Evolutionary conservation across 2,329 filamentous ascomycete species (phyloP), one percentile per base, ranked within the genome.

Genomic region (Curvularia verruculosa): DNA sequence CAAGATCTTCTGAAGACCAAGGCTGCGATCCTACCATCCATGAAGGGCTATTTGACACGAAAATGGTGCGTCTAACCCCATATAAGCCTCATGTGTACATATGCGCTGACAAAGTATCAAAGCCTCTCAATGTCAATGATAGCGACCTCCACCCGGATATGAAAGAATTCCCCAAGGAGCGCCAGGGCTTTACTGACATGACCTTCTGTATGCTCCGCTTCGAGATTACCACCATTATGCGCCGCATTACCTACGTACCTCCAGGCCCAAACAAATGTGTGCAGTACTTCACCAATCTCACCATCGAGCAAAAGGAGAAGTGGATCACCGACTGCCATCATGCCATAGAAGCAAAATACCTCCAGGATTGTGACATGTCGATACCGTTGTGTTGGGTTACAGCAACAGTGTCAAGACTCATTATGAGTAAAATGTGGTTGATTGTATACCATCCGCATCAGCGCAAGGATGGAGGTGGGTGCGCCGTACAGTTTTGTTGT

Each of bases 341-440:
- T 15, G 71, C 73, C 8, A 73, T 85, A 2, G 80, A 85, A 53
- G 77, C 81, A 13, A 77, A 78, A 46, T 84, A 83, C 49, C 64
- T 84, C 10, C 74, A 76, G 36, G 73, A 83, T 29, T 82, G 80
- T 58, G 84, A 87, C 52, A 82, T 82, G 62, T 79, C 80, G 0
- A 77, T 86, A 1, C 85, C 85, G 7, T 77, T 91, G 1, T 87
- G 87, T 60, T 91, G 88, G 87, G 84, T 89, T 24, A 84, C 84
- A 7, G 87, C 85, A 3, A 89, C 89, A 26, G 81, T 91, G 23
- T 83, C 86, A 3, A 85, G 89, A 9, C 80, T 94, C 29, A 86
- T 93, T 60, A 85, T 92, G 77, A 87, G 87, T 50, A 94, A 92
- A 75, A 86, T 92, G 80, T 91, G 88, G 78, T 81, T 95, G 34